Evolutionary conservation across 176 grass and related monocot genomes (phyloP).

Genomic region (Eleusine coracana): DNA sequence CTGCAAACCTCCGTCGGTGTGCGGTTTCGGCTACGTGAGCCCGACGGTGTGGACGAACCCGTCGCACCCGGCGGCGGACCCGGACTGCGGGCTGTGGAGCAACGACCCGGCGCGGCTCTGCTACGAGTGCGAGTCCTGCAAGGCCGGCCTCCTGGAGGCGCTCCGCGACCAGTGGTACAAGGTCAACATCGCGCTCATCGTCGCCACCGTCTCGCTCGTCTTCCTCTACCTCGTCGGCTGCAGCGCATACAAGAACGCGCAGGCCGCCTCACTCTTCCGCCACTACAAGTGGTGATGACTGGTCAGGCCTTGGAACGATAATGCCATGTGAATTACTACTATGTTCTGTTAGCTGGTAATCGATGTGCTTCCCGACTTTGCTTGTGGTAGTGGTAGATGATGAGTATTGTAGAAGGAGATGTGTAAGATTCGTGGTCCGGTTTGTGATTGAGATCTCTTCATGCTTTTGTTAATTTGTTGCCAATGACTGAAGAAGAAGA

Average conservation of each 20-base stretch:
- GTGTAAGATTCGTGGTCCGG: background rate
- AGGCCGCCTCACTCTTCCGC: slow-evolving; percentile 77
- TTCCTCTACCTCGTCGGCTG: slow-evolving; percentile 89
- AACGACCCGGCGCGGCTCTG: slow-evolving; percentile 74
- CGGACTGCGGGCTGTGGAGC: slow-evolving; percentile 77
- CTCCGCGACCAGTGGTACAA: slow-evolving; percentile 83
- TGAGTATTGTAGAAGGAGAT: background rate
- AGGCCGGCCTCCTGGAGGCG: slow-evolving; percentile 72
- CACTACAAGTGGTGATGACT: slow-evolving; percentile 60
- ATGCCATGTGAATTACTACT: background rate
- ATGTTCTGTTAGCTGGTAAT: background rate
- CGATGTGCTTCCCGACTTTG: background rate
- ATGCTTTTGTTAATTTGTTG: background rate
- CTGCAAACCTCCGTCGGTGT: slow-evolving; percentile 82
- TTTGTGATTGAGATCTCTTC: background rate
- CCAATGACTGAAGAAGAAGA: background rate
- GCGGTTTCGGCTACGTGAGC: slow-evolving; percentile 76
- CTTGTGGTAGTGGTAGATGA: background rate
- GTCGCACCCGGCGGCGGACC: slow-evolving; percentile 43
- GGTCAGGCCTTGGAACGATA: background rate
- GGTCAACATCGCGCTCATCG: slow-evolving; percentile 78
- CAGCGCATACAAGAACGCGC: slow-evolving; percentile 91
- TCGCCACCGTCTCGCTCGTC: slow-evolving; percentile 76
- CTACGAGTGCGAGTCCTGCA: slow-evolving; percentile 85
- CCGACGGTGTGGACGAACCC: slow-evolving; percentile 85